Percentiles rank a stretch among this genome's conserved stretches.
Conservation (phyloP, 352 stramenopile genomes). For the Phytophthora multivora region DNA sequence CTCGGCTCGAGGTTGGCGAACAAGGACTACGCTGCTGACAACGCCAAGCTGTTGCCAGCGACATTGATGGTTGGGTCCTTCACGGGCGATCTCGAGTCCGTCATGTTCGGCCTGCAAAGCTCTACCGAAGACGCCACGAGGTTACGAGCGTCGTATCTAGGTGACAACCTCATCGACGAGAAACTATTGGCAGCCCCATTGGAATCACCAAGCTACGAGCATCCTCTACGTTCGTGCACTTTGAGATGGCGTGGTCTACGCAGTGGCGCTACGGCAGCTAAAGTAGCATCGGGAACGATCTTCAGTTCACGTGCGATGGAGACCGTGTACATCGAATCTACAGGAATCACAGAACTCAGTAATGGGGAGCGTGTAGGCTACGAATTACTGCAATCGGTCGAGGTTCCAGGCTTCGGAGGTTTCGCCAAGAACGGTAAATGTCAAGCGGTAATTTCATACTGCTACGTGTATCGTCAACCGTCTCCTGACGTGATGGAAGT, state of each 20-base stretch:
- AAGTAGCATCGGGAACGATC: constrained; percentile 17
- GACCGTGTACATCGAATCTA: constrained; percentile 41
- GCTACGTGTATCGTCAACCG: constrained; percentile 42
- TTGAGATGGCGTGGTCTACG: constrained; percentile 34
- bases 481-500: constrained; percentile 33
- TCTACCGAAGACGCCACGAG: constrained; percentile 34
- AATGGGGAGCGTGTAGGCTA: constrained; percentile 39
- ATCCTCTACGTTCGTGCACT: constrained; percentile 35
- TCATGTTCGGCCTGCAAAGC: constrained; percentile 42
- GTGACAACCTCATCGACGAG: constrained; percentile 34
- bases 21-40: constrained; percentile 14
- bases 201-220: constrained; percentile 26
- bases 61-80: constrained; percentile 40
- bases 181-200: constrained; percentile 29
- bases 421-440: constrained; percentile 7
- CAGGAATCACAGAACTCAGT: constrained; percentile 26
- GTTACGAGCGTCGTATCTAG: constrained; percentile 32
- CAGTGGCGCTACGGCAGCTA: constrained; percentile 16
- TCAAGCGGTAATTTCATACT: constrained; percentile 41
- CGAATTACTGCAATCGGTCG: constrained; percentile 39
- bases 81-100: constrained; percentile 34
- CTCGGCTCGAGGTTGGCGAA: constrained; percentile 31
- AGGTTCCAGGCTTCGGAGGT: constrained; percentile 23
- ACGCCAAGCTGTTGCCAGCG: constrained; percentile 25
- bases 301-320: constrained; percentile 22